Evolutionary conservation across 345 rosid genomes (phyloP), one percentile per base, ranked within the genome.

Genomic region (Eutrema japonicum): DNA sequence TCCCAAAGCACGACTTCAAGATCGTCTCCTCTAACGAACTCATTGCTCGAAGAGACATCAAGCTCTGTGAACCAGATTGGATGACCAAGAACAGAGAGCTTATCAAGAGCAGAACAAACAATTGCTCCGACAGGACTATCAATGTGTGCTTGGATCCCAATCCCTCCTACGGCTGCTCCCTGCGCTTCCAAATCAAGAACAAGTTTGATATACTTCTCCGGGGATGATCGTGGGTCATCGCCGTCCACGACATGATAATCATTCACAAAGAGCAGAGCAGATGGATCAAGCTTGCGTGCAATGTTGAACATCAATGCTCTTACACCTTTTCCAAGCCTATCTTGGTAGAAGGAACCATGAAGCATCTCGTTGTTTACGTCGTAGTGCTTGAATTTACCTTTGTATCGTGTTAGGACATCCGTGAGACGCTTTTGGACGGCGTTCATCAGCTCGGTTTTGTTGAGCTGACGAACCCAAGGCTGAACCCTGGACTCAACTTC

Each of bases 211-310:
- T 91, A 93, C 83, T 81, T 89, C 29, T 88, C 94, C 0, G 97
- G 92, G 2, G 84, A 79, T 35, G 98, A 91, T 51, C 85, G 80
- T 45, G 85, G 13, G 68, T 93, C 98, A 48, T 77, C 66, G 0
- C 97, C 96, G 42, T 91, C 97, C 68, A 88, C 98, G 30, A 91
- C 72, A 66, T 93, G 97, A 64, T 87, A 93, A 79, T 93, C 98
- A 55, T 93, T 93, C 53, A 91, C 97, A 40, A 93, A 93, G 0
- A 93, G 85, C 65, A 75, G 32, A 49, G 96, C 83, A 16, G 91
- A 86, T 18, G 89, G 85, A 69, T 93, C 97, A 33, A 91, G 82
- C 78, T 89, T 86, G 52, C 81, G 78, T 6, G 96, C 90, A 0
- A 79, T 86, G 79, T 81, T 88, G 78, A 93, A 91, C 97, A 93